Evolutionary conservation across 2,329 filamentous ascomycete genomes (phyloP).

Genomic region (Diaporthe capsici): DNA sequence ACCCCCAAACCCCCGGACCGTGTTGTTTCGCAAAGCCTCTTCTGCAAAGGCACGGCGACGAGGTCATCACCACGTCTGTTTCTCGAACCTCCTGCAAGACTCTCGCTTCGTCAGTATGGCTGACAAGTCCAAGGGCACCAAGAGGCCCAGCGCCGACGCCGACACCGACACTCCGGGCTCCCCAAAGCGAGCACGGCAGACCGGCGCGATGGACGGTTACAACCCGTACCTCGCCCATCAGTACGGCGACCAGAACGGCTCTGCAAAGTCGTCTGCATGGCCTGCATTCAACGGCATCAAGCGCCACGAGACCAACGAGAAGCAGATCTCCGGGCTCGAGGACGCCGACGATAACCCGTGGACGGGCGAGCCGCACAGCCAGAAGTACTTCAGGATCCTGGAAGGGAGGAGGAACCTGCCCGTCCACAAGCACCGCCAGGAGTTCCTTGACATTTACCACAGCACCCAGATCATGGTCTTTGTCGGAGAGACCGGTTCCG

Average conservation of each 20-base stretch:
- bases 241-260: slow-evolving; percentile 67
- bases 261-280: slow-evolving; percentile 49
- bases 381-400: slow-evolving; percentile 91
- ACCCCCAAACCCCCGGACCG: background rate
- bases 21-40: slow-evolving; percentile 18
- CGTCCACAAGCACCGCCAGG: slow-evolving; percentile 92
- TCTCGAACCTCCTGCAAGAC: slow-evolving; percentile 17
- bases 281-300: slow-evolving; percentile 76
- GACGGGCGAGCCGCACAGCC: slow-evolving; percentile 81
- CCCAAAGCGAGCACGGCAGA: slow-evolving; percentile 49
- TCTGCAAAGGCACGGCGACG: slow-evolving; percentile 19
- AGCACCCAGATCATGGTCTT: slow-evolving; percentile 96
- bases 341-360: slow-evolving; percentile 89
- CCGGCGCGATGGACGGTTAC: slow-evolving; percentile 49
- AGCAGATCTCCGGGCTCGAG: slow-evolving; percentile 80
- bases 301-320: slow-evolving; percentile 85
- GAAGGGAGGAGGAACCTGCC: slow-evolving; percentile 87
- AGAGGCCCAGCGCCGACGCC: slow-evolving; percentile 60
- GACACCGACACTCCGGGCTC: slow-evolving; percentile 51
- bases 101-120: slow-evolving; percentile 52
- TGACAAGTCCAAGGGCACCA: slow-evolving; percentile 54
- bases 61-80: slow-evolving; percentile 7
- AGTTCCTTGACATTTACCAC: slow-evolving; percentile 95
- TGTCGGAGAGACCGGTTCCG: slow-evolving; percentile 98
- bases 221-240: slow-evolving; percentile 96